Evolutionary conservation across 495 filamentous ascomycete genomes (phyloP), one percentile per base, ranked within the genome.

Genomic region (Talaromyces stipitatus): DNA sequence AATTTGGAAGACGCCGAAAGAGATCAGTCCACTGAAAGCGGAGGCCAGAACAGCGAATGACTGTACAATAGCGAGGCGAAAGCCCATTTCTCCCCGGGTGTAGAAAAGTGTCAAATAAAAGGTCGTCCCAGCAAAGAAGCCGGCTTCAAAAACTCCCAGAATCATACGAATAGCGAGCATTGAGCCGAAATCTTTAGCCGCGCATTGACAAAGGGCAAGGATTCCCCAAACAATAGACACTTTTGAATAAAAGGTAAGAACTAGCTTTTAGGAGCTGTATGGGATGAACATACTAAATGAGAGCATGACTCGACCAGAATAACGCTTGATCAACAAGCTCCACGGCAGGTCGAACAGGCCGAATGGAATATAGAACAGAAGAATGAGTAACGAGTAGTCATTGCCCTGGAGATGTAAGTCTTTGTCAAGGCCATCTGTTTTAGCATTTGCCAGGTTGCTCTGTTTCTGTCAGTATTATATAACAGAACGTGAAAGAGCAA

Each of bases 331-430:
- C 73, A 82, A 20, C 78, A 66, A 69, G 83, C 84, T 56, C 79
- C 85, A 65, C 81, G 59, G 29, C 72, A 80, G 79, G 27, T 82
- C 82, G 50, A 75, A 83, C 5, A 88, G 61, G n/a, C 87, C 84
- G 58, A 87, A 89, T 11, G 86, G 87, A 18, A 89, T 76, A 64
- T 85, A 89, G 71, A 90, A 89, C 32, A 89, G 79, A n/a, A 78
- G 72, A 33, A 89, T 68, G 6, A 88, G 76, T 20, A 81, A 76
- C 56, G 88, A 88, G 64, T 89, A 89, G 54, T 88, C 80, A 55
- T 82, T 80, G 4, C 72, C 66, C 32, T 74, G 65, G 60, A 90
- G 79, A 28, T 75, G 58, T 28, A 85, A 61, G 18, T 72, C 83
- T 20, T 62, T 62, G 24, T 77, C 71, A 10, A 79, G 69, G 5